Evolutionary conservation across 2,329 filamentous ascomycete species (phyloP).

Genomic region (Cryphonectria parasitica): DNA sequence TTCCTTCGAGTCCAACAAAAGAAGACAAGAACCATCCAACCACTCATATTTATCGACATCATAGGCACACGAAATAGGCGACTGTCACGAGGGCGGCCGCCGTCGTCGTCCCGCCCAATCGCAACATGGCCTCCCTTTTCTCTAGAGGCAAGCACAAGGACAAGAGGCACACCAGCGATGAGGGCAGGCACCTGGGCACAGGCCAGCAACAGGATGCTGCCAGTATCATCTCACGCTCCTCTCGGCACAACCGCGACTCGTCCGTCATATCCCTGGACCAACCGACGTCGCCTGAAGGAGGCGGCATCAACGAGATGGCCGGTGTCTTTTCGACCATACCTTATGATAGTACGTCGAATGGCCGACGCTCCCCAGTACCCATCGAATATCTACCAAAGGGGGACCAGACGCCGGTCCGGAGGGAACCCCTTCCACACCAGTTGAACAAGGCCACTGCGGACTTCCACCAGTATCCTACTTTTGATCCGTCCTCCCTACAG

Average conservation of each 20-base stretch:
- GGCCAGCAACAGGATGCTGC: slow-evolving; percentile 45
- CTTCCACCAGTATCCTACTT: slow-evolving; percentile 86
- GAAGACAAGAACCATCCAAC: not conserved
- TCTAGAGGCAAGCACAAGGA: slow-evolving; percentile 83
- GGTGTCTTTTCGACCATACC: slow-evolving; percentile 88
- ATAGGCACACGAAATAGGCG: slow-evolving; percentile 14
- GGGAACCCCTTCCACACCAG: slow-evolving; percentile 81
- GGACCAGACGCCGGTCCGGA: slow-evolving; percentile 65
- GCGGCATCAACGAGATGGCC: slow-evolving; percentile 71
- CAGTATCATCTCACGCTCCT: slow-evolving; percentile 65
- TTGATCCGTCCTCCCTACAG: slow-evolving; percentile 59
- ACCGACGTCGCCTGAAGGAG: slow-evolving; percentile 63
- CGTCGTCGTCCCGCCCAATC: slow-evolving; percentile 19
- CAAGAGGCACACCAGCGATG: slow-evolving; percentile 65
- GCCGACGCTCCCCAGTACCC: slow-evolving; percentile 70
- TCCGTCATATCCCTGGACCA: slow-evolving; percentile 74
- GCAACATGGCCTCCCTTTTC: slow-evolving; percentile 70
- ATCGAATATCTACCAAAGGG: slow-evolving; percentile 73
- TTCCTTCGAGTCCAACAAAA: not conserved
- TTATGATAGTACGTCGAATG: slow-evolving; percentile 71
- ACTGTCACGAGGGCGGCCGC: slow-evolving; percentile 14
- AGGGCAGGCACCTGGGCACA: slow-evolving; percentile 57
- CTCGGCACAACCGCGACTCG: slow-evolving; percentile 74
- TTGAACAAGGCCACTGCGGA: slow-evolving; percentile 77
- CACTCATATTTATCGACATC: slow-evolving; percentile 11